These are phyloP conservation scores for Saccharomyces pastorianus DNA, from an alignment of 1,139 yeast genomes.

Conservation along the genomic window DNA sequence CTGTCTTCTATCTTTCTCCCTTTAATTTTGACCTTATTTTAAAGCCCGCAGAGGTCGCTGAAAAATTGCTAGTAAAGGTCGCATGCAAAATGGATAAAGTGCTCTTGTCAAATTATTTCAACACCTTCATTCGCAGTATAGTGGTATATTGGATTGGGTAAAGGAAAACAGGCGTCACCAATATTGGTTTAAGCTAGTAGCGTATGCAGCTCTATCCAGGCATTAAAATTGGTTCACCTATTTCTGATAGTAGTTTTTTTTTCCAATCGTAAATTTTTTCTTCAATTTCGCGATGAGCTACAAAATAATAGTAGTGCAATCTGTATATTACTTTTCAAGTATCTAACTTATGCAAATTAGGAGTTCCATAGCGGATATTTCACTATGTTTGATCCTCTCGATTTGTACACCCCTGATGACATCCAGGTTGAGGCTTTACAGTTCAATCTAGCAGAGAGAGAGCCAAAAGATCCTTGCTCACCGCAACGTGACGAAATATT, in stretches of 20 bases:
- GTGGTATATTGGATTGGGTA: background rate
- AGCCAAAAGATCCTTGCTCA: background rate
- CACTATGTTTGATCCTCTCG: constrained; percentile 33
- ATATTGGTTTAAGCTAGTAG: background rate
- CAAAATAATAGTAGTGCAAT: background rate
- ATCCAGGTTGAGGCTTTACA: background rate
- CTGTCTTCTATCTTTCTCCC: background rate
- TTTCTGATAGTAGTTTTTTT: background rate
- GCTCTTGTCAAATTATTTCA: background rate
- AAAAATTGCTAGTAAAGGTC: background rate
- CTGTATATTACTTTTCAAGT: background rate
- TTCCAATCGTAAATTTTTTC: background rate
- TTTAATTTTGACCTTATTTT: background rate
- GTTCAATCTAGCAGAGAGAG: background rate
- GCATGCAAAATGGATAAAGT: background rate
- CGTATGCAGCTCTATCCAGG: background rate
- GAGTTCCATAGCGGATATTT: background rate
- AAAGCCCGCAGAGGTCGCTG: background rate
- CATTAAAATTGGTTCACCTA: background rate
- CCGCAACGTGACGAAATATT: constrained; percentile 1
- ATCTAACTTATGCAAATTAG: background rate
- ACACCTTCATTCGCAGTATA: background rate
- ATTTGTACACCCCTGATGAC: constrained; percentile 26
- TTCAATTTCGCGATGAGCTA: constrained; percentile 1
- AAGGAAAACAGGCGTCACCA: background rate